A percentile compares a stretch with the other conserved stretches of the same genome.
phyloP scores from a whole-genome alignment of 1,139 yeast species.

The Debaryomycetaceae sp. region DNA sequence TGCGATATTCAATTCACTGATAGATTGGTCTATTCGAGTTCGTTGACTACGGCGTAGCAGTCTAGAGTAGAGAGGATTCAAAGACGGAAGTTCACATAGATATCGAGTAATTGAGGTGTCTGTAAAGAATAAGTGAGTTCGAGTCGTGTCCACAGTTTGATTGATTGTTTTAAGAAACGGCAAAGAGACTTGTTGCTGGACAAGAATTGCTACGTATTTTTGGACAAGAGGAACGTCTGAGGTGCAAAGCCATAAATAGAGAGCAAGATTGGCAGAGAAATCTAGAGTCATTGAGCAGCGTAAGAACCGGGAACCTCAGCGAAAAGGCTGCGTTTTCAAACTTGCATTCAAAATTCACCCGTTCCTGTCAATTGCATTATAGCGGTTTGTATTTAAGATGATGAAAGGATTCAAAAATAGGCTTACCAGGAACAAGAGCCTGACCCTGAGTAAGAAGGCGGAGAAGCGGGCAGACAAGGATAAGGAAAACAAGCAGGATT shows the following conservation, averaged over 20 bases:
- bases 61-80: neutral
- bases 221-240: neutral
- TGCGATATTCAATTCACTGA: neutral
- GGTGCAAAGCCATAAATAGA: neutral
- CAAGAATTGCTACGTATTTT: neutral
- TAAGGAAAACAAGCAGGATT: conserved; percentile 16
- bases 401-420: conserved; percentile 52
- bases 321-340: neutral
- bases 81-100: neutral
- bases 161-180: neutral
- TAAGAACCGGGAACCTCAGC: neutral
- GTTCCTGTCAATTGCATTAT: neutral
- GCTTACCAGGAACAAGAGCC: conserved; percentile 44
- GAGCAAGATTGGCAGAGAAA: neutral
- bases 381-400: conserved; percentile 24
- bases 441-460: conserved; percentile 33
- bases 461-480: conserved; percentile 32
- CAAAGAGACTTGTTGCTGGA: neutral
- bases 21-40: neutral
- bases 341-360: neutral
- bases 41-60: neutral
- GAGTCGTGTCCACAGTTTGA: neutral
- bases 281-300: neutral
- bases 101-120: neutral
- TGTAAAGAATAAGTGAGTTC: neutral